Evolutionary conservation across 1,139 yeast genomes (phyloP).

Genomic region (Kazachstania sp.): DNA sequence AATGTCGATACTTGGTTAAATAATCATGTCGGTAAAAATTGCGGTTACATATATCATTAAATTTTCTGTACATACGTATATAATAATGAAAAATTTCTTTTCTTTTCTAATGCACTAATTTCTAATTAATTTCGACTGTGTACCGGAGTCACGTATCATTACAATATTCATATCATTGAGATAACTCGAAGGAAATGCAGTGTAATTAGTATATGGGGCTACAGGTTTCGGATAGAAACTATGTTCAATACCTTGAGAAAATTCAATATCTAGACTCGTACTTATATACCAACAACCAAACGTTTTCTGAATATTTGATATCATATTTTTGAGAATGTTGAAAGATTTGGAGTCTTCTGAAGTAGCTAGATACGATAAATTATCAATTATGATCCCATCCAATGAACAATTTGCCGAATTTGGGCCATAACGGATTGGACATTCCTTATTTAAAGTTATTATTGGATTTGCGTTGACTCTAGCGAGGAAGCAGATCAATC

Average conservation of each 20-base stretch:
- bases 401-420: neutral
- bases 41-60: constrained; percentile 33
- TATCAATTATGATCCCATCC: constrained; percentile 26
- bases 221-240: constrained; percentile 2
- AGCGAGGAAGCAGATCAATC: constrained; percentile 19
- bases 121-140: neutral
- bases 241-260: constrained; percentile 25
- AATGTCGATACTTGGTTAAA: constrained; percentile 75
- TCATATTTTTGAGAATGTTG: constrained; percentile 12
- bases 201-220: neutral
- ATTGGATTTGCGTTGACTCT: constrained; percentile 21
- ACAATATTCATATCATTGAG: neutral
- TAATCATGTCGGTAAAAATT: constrained; percentile 59
- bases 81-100: neutral
- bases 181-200: neutral
- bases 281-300: constrained; percentile 28
- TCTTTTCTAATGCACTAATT: neutral
- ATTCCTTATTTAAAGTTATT: constrained; percentile 15
- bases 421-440: neutral
- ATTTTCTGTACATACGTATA: neutral
- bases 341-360: constrained; percentile 10
- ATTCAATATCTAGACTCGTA: constrained; percentile 25
- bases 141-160: neutral
- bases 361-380: constrained; percentile 21
- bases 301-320: constrained; percentile 16